Evolutionary conservation across 2,329 filamentous ascomycete genomes (phyloP).

Genomic region (Sporothrix euskadiensis): DNA sequence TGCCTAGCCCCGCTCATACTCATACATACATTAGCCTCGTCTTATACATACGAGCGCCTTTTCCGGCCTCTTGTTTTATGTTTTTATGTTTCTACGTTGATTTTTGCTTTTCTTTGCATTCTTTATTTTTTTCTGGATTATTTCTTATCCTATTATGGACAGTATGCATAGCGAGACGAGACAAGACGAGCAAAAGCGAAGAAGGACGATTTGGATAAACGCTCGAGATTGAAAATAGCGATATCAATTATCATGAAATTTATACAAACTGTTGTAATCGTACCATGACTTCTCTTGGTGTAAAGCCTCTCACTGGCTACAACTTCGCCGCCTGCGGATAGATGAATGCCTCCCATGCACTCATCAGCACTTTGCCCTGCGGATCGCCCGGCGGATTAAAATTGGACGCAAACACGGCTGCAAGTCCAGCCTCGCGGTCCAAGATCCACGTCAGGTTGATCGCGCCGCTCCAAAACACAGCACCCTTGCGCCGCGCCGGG

Average conservation of each 20-base stretch:
- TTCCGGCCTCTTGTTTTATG: not conserved
- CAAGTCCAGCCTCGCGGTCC: constrained; percentile 43
- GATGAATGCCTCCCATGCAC: constrained; percentile 44
- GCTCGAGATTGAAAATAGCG: not conserved
- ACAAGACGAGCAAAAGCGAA: not conserved
- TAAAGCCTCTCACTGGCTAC: not conserved
- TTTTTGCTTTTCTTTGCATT: not conserved
- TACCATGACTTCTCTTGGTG: not conserved
- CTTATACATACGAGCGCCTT: not conserved
- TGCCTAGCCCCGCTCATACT: not conserved
- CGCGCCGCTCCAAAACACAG: constrained; percentile 48
- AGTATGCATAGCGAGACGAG: not conserved
- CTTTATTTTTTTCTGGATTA: not conserved
- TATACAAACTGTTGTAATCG: not conserved
- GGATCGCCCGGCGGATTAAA: constrained; percentile 46
- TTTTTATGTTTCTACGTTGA: not conserved
- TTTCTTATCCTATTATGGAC: not conserved
- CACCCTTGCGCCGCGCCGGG: constrained; percentile 42
- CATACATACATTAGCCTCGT: not conserved
- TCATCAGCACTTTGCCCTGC: constrained; percentile 40
- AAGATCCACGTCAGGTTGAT: constrained; percentile 50
- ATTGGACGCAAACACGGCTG: constrained; percentile 47
- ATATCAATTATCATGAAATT: not conserved
- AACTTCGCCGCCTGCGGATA: constrained; percentile 38
- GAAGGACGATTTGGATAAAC: not conserved